A percentile compares a stretch with the other conserved stretches of the same genome.
These are phyloP conservation scores for Cyberlindnera euphorbiae DNA, from an alignment of 805 yeast species.

Conservation along the genomic window DNA sequence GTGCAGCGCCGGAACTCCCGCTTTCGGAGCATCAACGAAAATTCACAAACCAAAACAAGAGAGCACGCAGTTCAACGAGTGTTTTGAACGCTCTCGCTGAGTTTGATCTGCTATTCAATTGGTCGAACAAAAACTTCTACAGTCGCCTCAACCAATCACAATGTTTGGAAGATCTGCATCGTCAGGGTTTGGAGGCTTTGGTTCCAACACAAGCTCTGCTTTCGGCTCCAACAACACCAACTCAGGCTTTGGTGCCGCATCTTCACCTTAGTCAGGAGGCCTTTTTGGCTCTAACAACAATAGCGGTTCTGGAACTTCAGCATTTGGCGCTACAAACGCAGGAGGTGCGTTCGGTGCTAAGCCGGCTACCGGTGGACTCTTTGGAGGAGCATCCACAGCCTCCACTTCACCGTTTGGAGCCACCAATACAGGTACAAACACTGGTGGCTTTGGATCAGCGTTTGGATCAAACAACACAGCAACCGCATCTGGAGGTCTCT, in stretches of 20 bases:
- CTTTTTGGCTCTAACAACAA: constrained; percentile 35
- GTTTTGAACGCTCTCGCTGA: too few species aligned
- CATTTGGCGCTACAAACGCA: constrained; percentile 19
- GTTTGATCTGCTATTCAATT: too few species aligned
- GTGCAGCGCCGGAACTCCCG: too few species aligned
- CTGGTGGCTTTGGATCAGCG: constrained; percentile 27
- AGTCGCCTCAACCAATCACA: background rate
- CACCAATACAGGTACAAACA: constrained; percentile 27
- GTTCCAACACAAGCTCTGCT: constrained; percentile 27
- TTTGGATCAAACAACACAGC: constrained; percentile 34
- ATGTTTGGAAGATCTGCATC: constrained; percentile 27
- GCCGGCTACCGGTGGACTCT: constrained; percentile 20
- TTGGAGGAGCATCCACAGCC: constrained; percentile 22
- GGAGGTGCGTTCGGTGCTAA: constrained; percentile 24
- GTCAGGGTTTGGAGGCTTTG: constrained; percentile 31
- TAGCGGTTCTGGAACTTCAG: constrained; percentile 24
- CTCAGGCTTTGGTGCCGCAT: constrained; percentile 24
- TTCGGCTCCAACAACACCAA: constrained; percentile 23
- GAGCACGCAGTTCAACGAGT: too few species aligned
- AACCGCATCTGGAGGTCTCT: constrained; percentile 31
- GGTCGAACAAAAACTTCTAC: constrained; percentile 1
- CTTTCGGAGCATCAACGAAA: too few species aligned
- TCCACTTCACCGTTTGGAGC: constrained; percentile 29
- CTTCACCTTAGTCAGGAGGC: constrained; percentile 25
- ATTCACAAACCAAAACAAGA: too few species aligned